Conservation (phyloP, 345 rosid genomes). For the Euphorbia pulcherrima region DNA sequence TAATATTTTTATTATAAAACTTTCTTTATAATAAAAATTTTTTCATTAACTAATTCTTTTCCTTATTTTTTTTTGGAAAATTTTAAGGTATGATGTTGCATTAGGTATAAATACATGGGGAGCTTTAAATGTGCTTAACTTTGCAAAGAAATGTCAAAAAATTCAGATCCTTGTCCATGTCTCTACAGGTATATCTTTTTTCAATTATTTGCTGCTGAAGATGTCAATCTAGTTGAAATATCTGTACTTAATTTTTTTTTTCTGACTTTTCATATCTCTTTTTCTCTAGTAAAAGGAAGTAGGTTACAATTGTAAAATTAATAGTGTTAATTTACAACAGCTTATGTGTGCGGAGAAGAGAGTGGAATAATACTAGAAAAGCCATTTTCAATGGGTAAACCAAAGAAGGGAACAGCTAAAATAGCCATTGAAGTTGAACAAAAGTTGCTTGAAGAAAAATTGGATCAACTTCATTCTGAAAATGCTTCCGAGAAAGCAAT, state of each 20-base stretch:
- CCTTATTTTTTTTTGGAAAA: background rate
- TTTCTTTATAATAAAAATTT: no score
- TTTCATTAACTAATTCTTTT: background rate
- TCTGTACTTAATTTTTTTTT: no score
- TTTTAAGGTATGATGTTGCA: constrained; percentile 54
- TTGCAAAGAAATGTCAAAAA: constrained; percentile 47
- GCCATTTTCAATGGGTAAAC: constrained; percentile 44
- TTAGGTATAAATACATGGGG: constrained; percentile 53
- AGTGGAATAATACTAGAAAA: constrained; percentile 46
- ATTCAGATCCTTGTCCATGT: constrained; percentile 42
- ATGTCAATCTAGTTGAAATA: no score
- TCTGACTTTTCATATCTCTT: no score
- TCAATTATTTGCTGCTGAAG: no score
- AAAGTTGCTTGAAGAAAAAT: constrained; percentile 38
- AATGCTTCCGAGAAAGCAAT: constrained; percentile 39
- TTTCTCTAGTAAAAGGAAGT: no score
- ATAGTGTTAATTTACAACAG: constrained; percentile 22
- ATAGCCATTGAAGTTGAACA: constrained; percentile 51
- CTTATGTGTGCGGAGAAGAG: constrained; percentile 59
- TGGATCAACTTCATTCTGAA: constrained; percentile 37
- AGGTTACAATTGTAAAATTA: no score
- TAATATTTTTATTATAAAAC: no score
- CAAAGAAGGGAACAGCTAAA: constrained; percentile 45
- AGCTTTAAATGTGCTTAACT: constrained; percentile 38
- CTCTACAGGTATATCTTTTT: constrained; percentile 28